Conservation (phyloP, 2,329 filamentous ascomycete species). For the Aspergillus hiratsukae region DNA sequence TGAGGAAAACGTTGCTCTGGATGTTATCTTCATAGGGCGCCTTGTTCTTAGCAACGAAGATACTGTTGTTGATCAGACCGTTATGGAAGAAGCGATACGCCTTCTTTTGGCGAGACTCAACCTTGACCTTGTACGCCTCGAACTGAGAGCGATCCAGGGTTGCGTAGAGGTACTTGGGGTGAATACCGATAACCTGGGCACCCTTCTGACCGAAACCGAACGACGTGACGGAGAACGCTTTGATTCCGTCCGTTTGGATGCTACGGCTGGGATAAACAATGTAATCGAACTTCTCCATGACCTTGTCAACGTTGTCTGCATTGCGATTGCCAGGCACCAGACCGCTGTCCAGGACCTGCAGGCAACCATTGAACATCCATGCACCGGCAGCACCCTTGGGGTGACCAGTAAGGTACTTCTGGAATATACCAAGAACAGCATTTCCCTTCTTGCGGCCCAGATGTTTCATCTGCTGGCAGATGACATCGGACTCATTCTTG, state of each 20-base stretch:
- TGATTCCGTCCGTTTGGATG: slow-evolving; percentile 96
- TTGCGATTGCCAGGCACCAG: slow-evolving; percentile 96
- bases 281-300: slow-evolving; percentile 97
- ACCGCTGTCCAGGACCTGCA: slow-evolving; percentile 91
- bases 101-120: slow-evolving; percentile 93
- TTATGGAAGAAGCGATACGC: slow-evolving; percentile 99
- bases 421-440: slow-evolving; percentile 93
- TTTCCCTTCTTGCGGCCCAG: slow-evolving; percentile 96
- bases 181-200: slow-evolving; percentile 92
- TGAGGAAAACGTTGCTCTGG: slow-evolving; percentile 83
- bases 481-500: slow-evolving; percentile 98
- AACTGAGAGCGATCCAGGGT: slow-evolving; percentile 86
- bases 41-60: slow-evolving; percentile 93
- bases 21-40: slow-evolving; percentile 86
- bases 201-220: slow-evolving; percentile 99
- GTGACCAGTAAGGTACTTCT: slow-evolving; percentile 98
- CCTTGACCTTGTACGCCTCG: slow-evolving; percentile 76
- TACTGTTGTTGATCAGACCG: slow-evolving; percentile 92
- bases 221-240: slow-evolving; percentile 97
- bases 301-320: slow-evolving; percentile 91
- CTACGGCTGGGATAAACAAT: slow-evolving; percentile 93
- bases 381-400: slow-evolving; percentile 98
- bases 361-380: slow-evolving; percentile 98
- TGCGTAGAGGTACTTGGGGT: slow-evolving; percentile 92
- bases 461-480: slow-evolving; percentile 93